Conservation (phyloP, 345 rosid species). For the Cardamine occulta region DNA sequence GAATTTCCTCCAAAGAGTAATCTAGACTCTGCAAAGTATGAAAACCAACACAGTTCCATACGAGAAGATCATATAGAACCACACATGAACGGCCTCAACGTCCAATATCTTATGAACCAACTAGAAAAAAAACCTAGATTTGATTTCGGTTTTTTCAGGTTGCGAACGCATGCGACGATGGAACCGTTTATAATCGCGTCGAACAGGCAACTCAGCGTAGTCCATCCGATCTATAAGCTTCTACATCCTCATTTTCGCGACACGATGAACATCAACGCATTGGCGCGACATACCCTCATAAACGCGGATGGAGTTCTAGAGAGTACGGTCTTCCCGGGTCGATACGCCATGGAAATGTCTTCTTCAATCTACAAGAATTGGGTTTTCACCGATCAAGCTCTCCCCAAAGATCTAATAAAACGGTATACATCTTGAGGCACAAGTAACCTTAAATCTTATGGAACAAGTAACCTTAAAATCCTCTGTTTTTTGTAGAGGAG, state of each 20-base stretch:
- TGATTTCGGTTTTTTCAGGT: slow-evolving; percentile 51
- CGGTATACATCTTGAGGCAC: too few relatives aligned
- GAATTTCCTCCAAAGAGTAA: slow-evolving; percentile 79
- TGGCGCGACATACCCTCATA: too few relatives aligned
- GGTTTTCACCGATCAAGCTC: too few relatives aligned
- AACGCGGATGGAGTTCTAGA: too few relatives aligned
- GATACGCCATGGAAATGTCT: too few relatives aligned
- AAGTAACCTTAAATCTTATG: too few relatives aligned
- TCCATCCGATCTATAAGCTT: slow-evolving; percentile 90
- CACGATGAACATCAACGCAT: too few relatives aligned
- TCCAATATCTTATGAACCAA: slow-evolving; percentile 45
- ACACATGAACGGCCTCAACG: slow-evolving; percentile 67
- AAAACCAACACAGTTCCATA: slow-evolving; percentile 69
- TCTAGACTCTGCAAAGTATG: slow-evolving; percentile 59
- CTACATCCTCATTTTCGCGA: too few relatives aligned
- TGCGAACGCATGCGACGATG: slow-evolving; percentile 81
- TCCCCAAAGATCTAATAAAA: too few relatives aligned
- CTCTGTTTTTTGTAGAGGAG: slow-evolving; percentile 56
- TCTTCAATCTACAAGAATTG: too few relatives aligned
- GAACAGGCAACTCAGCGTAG: slow-evolving; percentile 75
- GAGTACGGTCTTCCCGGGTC: too few relatives aligned
- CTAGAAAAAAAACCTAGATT: not conserved
- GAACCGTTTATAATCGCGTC: slow-evolving; percentile 89
- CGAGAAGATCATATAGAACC: slow-evolving; percentile 54
- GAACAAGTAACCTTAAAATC: too few relatives aligned